These are phyloP conservation scores for Penicillium paradoxum DNA, from an alignment of 495 filamentous ascomycete species.

Conservation along the genomic window DNA sequence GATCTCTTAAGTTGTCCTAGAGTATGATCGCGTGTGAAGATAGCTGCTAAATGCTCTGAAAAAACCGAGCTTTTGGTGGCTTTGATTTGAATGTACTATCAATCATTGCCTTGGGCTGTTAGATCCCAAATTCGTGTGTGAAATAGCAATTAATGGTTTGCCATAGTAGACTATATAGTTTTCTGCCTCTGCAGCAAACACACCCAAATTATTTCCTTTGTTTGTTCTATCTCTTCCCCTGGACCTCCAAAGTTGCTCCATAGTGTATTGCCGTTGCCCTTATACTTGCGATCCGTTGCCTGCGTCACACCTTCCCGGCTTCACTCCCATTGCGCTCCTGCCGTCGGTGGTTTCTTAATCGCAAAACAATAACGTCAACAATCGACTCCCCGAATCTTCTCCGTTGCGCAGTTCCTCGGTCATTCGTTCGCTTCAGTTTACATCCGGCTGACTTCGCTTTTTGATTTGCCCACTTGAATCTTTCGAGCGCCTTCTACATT, in stretches of 20 bases:
- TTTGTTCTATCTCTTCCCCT: conserved; percentile 3
- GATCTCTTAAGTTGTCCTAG: conserved; percentile 35
- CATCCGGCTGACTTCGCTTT: too few relatives aligned
- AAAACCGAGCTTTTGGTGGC: conserved; percentile 9
- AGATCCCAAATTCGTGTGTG: conserved; percentile 32
- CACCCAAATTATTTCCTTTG: conserved; percentile 25
- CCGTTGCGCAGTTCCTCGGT: neutral
- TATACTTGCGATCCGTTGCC: neutral
- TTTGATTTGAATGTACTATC: conserved; percentile 35
- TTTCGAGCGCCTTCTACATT: too few relatives aligned
- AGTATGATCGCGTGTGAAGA: conserved; percentile 23
- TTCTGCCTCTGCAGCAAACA: conserved; percentile 19
- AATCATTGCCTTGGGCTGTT: conserved; percentile 34
- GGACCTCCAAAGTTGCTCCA: neutral
- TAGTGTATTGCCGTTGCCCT: neutral
- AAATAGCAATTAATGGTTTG: conserved; percentile 37
- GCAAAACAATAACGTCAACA: neutral
- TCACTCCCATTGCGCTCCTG: neutral
- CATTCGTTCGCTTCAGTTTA: neutral
- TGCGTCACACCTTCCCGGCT: neutral
- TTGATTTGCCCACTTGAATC: too few relatives aligned
- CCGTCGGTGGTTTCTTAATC: neutral
- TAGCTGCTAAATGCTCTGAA: conserved; percentile 7
- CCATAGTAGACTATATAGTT: conserved; percentile 35
- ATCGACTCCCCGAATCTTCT: neutral